Percentiles rank a stretch among this genome's conserved stretches.
Conservation (phyloP, 2,329 filamentous ascomycete species). For the Parafenestella ontariensis region DNA sequence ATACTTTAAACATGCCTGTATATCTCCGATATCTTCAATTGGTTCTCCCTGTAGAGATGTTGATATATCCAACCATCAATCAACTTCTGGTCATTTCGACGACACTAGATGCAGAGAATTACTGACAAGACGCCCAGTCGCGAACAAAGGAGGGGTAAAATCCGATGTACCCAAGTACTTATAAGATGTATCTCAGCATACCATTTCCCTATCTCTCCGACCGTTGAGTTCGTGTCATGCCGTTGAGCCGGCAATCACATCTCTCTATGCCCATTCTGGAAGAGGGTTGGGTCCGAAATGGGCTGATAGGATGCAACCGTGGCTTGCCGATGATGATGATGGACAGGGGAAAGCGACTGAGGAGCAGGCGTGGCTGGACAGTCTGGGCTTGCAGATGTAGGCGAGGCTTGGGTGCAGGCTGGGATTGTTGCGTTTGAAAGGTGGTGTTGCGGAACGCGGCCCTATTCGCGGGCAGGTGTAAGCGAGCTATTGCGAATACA, state of each 20-base stretch:
- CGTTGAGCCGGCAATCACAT: conserved; percentile 20
- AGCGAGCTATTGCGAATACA: conserved; percentile 28
- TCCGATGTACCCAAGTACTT: conserved; percentile 20
- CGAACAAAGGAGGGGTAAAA: conserved; percentile 14
- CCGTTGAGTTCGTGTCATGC: conserved; percentile 30
- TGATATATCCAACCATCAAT: too few species aligned
- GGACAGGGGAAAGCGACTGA: conserved; percentile 23
- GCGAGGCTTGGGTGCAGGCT: conserved; percentile 22
- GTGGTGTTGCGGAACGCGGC: conserved; percentile 24
- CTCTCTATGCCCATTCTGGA: conserved; percentile 10
- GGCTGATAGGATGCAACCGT: conserved; percentile 11
- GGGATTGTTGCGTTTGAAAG: conserved; percentile 21
- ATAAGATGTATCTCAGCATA: conserved; percentile 15
- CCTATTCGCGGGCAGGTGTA: conserved; percentile 22
- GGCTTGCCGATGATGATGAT: conserved; percentile 11
- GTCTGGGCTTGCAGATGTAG: conserved; percentile 19
- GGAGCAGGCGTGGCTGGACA: conserved; percentile 3
- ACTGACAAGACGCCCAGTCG: conserved; percentile 15
- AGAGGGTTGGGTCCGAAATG: conserved; percentile 11
- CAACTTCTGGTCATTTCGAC: too few species aligned
- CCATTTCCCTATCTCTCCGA: conserved; percentile 16
- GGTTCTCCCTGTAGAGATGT: too few species aligned
- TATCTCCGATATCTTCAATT: too few species aligned
- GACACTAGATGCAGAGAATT: too few species aligned
- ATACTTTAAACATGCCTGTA: too few species aligned